These are phyloP conservation scores for Monilinia laxa DNA, from an alignment of 2,329 filamentous ascomycete genomes.

Conservation along the genomic window DNA sequence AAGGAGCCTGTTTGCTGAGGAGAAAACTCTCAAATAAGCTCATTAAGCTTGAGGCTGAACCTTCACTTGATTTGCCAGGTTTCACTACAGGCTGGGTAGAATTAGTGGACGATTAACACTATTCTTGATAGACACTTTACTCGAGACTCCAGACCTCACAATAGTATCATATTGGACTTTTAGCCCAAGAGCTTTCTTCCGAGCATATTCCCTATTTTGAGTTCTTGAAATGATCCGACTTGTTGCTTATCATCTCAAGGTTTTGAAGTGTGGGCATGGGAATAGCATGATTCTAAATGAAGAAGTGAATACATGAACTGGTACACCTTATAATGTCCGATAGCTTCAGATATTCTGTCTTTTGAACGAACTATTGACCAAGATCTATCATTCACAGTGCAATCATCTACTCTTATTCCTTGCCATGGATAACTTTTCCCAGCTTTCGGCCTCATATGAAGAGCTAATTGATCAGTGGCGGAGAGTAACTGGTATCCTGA, in stretches of 20 bases:
- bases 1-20: not conserved
- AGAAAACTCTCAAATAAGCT: too few relatives aligned
- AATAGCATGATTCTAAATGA: not conserved
- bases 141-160: not conserved
- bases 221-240: not conserved
- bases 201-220: not conserved
- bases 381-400: accelerated
- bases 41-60: too few relatives aligned
- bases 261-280: not conserved
- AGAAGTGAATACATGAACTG: not conserved
- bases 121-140: not conserved
- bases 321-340: not conserved
- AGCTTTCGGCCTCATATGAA: not conserved
- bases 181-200: not conserved
- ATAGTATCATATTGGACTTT: not conserved
- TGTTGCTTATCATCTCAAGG: not conserved
- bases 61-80: not conserved
- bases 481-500: not conserved
- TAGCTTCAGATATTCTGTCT: not conserved
- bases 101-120: not conserved
- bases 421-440: not conserved
- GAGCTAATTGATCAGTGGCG: not conserved
- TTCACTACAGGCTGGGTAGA: too few relatives aligned
- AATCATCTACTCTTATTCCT: not conserved
- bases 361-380: accelerated